Conservation (phyloP, 441 rosid genomes). For the Erodium trifolium region DNA sequence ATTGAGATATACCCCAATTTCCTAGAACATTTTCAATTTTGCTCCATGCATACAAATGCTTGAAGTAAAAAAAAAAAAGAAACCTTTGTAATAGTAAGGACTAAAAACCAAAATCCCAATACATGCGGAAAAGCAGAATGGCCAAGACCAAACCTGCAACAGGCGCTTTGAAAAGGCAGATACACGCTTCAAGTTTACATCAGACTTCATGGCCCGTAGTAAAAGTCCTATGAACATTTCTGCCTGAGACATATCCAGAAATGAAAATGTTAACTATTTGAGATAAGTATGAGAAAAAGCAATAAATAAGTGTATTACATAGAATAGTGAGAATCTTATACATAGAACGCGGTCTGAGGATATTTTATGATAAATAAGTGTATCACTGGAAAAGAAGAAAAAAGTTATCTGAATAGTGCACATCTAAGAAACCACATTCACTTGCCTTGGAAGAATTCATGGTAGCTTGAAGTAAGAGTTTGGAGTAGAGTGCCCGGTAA, state of each 20-base stretch:
- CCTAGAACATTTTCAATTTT: neutral
- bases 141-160: conserved; percentile 55
- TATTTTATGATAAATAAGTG: no score
- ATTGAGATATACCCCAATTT: neutral
- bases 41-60: neutral
- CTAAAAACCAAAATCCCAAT: neutral
- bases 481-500: conserved; percentile 89
- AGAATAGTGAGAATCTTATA: no score
- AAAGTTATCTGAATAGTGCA: neutral
- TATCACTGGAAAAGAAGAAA: neutral
- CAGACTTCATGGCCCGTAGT: conserved; percentile 85
- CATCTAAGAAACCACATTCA: conserved; percentile 5
- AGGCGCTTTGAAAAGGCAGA: conserved; percentile 86
- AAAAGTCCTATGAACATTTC: conserved; percentile 93
- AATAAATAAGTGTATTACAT: neutral
- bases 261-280: neutral
- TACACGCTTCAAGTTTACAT: conserved; percentile 77
- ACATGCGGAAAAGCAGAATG: neutral
- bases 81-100: neutral
- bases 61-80: neutral
- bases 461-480: conserved; percentile 81
- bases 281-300: no score
- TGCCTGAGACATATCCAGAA: conserved; percentile 35
- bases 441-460: conserved; percentile 97
- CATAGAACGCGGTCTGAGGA: no score